Base-by-base conservation (phyloP, 805 yeast species). In the Saturnispora dispora region DNA sequence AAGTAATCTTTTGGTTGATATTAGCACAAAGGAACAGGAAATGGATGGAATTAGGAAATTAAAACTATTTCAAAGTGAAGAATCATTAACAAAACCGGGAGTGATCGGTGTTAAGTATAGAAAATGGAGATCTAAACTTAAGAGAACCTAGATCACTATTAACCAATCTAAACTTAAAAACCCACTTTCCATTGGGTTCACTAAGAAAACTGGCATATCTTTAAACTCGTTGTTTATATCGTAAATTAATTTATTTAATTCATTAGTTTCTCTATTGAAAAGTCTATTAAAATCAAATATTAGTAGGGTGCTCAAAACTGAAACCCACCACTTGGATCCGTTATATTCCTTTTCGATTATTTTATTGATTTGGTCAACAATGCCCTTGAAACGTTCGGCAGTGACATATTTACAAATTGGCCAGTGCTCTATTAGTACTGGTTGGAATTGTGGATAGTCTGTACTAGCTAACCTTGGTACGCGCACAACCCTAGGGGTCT, bases 401-500 rank as follows among this genome's bases (percentile, higher is more conserved):
- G 23, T 37, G 18, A 37, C 22, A 20, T 37, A 37, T 11, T 37
- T n/a, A 18, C 41, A 37, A 5, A 37, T 37, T 37, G 41, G 45
- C 32, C 45, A 47, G n/a, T 27, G n/a, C 5, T 90, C 90, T 0
- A 89, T 89, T 0, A 73, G 55, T 8, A 54, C 61, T 0, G 63
- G 62, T 8, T 85, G 79, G 60, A 83, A 84, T 55, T 72, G 77
- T 1, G 89, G 88, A 18, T 71, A 68, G 32, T 59, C 62, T 1
- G 60, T 57, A 17, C 67, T 67, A 51, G 73, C 78, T 1, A 70
- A 52, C 54, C 89, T 63, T 4, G 91, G 88, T 3, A 84, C 71
- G 48, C 90, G 62, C 4, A 84, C 82, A n/a, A 85, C 71, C 53
- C 91, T 66, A 0, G 85, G 78, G 7, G 46, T n/a, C 9, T 17